Conservation (phyloP, 768 basidiomycete species). For the Tubosaeta sp. region DNA sequence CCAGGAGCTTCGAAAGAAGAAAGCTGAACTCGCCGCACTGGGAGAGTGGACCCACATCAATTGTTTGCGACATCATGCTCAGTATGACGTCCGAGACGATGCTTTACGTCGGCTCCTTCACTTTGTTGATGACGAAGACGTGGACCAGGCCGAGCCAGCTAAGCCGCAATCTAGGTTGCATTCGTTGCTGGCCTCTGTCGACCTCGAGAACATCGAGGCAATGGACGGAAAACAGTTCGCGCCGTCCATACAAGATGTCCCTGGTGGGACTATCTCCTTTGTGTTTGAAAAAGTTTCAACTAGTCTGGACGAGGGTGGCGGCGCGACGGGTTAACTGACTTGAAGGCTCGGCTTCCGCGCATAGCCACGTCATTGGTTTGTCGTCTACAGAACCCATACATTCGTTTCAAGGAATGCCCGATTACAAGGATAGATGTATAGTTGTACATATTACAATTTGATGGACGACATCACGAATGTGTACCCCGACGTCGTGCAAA, state of each 20-base stretch:
- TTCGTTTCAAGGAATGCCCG: background rate
- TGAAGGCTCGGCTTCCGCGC: constrained; percentile 1
- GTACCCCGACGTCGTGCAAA: no score
- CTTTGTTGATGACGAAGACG: constrained; percentile 14
- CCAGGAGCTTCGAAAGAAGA: constrained; percentile 67
- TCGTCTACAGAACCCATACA: background rate
- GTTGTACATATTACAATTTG: constrained; percentile 3
- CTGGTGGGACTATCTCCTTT: constrained; percentile 71
- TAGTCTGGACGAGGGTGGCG: constrained; percentile 4
- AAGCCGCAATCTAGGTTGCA: constrained; percentile 26
- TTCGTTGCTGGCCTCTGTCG: constrained; percentile 39
- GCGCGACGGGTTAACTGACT: background rate
- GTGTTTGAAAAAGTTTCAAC: constrained; percentile 61
- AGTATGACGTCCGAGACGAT: constrained; percentile 57
- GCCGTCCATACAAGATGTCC: constrained; percentile 42
- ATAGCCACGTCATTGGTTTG: background rate
- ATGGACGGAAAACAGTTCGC: constrained; percentile 32
- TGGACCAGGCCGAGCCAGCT: constrained; percentile 5
- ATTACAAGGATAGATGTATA: constrained; percentile 6
- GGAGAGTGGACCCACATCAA: constrained; percentile 85
- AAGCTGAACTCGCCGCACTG: constrained; percentile 62
- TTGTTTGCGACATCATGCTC: constrained; percentile 47
- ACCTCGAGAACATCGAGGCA: constrained; percentile 43
- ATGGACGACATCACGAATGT: constrained; percentile 5
- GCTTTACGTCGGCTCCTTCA: constrained; percentile 50